Percentiles rank a stretch among this genome's conserved stretches.
phyloP scores from a whole-genome alignment of 225 moss, liverwort and hornwort species.

The Polytrichum commune region DNA sequence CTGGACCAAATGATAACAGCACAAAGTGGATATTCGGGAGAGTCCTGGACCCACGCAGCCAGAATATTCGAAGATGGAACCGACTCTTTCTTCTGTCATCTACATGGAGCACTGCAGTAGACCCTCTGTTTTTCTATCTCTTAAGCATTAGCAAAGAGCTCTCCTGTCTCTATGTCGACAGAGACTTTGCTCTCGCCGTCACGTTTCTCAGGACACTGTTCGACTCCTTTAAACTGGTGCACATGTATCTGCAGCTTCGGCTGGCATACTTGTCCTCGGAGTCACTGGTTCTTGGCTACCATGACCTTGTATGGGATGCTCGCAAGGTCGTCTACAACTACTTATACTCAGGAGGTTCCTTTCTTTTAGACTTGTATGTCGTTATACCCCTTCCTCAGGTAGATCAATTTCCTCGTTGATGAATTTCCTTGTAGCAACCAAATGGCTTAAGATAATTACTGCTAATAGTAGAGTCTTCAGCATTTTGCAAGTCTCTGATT shows the following conservation, averaged over 20 bases:
- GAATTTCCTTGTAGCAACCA: not conserved
- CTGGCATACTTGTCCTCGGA: conserved; percentile 51
- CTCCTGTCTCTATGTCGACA: conserved; percentile 43
- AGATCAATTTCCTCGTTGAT: not conserved
- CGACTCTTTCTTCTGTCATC: conserved; percentile 38
- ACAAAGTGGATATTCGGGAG: conserved; percentile 49
- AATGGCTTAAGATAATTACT: too few relatives aligned
- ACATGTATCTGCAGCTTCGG: conserved; percentile 48
- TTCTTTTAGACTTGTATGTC: conserved; percentile 47
- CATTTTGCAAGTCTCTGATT: too few relatives aligned
- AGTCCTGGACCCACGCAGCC: conserved; percentile 52
- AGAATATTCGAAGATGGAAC: conserved; percentile 38
- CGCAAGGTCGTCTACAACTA: conserved; percentile 40
- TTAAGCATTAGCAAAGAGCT: conserved; percentile 36
- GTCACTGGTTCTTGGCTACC: conserved; percentile 42
- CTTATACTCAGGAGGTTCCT: conserved; percentile 19
- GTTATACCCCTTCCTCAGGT: conserved; percentile 63
- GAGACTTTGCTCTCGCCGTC: conserved; percentile 29
- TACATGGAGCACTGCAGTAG: conserved; percentile 28
- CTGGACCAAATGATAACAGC: not conserved
- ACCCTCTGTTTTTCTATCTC: conserved; percentile 51
- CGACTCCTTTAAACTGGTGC: conserved; percentile 33
- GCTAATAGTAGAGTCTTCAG: too few relatives aligned
- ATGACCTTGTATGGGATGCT: conserved; percentile 53
- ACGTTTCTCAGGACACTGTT: conserved; percentile 24